Evolutionary conservation across 2,329 filamentous ascomycete species (phyloP).

Genomic region (Fusarium nanum): DNA sequence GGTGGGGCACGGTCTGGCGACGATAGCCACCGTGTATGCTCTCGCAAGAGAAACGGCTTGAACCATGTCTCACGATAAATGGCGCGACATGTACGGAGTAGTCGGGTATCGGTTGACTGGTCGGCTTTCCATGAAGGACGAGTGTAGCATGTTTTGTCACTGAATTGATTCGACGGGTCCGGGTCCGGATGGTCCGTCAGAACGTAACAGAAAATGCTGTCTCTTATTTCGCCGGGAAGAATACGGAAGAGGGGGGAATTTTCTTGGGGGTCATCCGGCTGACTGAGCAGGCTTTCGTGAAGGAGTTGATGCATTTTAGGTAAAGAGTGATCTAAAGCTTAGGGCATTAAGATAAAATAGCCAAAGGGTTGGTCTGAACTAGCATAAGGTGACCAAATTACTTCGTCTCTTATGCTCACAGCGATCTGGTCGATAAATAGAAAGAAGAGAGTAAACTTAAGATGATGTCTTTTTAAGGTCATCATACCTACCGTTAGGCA

Average conservation of each 20-base stretch:
- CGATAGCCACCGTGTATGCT: slow-evolving; percentile 56
- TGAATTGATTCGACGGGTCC: slow-evolving; percentile 41
- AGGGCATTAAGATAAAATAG: too few species aligned
- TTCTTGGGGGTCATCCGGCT: slow-evolving; percentile 6
- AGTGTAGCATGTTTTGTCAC: slow-evolving; percentile 51
- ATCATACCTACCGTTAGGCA: slow-evolving; percentile 7
- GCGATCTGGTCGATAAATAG: not conserved
- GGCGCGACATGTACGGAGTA: slow-evolving; percentile 57
- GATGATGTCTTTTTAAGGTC: not conserved
- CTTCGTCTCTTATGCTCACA: too few species aligned
- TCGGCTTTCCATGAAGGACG: slow-evolving; percentile 56
- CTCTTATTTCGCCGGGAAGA: slow-evolving; percentile 62
- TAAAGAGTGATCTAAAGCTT: too few species aligned
- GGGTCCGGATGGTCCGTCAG: slow-evolving; percentile 55
- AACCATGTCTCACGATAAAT: slow-evolving; percentile 58
- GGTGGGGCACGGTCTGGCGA: slow-evolving; percentile 48
- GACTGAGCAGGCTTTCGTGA: not conserved
- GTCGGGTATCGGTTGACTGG: slow-evolving; percentile 50
- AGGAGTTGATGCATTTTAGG: not conserved
- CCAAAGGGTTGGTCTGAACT: too few species aligned
- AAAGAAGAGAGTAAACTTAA: not conserved
- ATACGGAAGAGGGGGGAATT: slow-evolving; percentile 49
- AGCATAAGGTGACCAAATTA: too few species aligned
- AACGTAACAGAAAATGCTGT: slow-evolving; percentile 57
- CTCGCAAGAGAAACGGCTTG: slow-evolving; percentile 54